These are phyloP conservation scores for Zasmidium angulare DNA, from an alignment of 2,329 filamentous ascomycete genomes.

Conservation along the genomic window DNA sequence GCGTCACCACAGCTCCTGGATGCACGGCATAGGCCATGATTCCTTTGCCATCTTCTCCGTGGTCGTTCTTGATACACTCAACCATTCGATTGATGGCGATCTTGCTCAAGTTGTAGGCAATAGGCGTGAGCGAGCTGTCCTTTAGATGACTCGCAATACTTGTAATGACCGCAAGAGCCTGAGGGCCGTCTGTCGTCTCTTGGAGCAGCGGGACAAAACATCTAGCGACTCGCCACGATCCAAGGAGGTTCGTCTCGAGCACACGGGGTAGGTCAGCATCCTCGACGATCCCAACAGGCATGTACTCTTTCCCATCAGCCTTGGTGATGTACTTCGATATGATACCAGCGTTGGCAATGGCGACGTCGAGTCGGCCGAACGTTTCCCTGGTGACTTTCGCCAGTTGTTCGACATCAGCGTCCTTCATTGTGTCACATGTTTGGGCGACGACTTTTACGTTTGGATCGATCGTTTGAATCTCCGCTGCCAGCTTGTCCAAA, in stretches of 20 bases:
- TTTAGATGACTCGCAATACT: conserved; percentile 17
- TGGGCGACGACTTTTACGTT: conserved; percentile 1
- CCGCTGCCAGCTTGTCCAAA: conserved; percentile 9
- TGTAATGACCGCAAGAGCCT: conserved; percentile 15
- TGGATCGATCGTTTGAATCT: conserved; percentile 8
- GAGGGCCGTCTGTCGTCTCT: conserved; percentile 3
- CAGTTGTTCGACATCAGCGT: conserved; percentile 7
- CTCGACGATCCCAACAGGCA: conserved; percentile 13
- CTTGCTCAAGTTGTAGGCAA: conserved; percentile 18
- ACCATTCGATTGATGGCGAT: conserved; percentile 17
- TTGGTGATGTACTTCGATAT: conserved; percentile 19
- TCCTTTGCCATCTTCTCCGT: conserved; percentile 6
- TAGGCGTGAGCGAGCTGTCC: conserved; percentile 9
- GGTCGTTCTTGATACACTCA: conserved; percentile 15
- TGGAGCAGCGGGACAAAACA: conserved; percentile 8
- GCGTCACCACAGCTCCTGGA: conserved; percentile 16
- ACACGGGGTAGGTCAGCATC: conserved; percentile 13
- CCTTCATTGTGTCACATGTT: conserved; percentile 11
- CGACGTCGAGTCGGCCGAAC: conserved; percentile 13
- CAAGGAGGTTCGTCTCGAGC: conserved; percentile 12
- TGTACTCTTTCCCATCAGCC: conserved; percentile 9
- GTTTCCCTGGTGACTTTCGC: conserved; percentile 9
- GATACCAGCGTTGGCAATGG: conserved; percentile 18
- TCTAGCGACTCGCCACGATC: conserved; percentile 11
- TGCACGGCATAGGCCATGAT: conserved; percentile 17